These are phyloP conservation scores for Candida ficus DNA, from an alignment of 805 yeast species.

Conservation along the genomic window DNA sequence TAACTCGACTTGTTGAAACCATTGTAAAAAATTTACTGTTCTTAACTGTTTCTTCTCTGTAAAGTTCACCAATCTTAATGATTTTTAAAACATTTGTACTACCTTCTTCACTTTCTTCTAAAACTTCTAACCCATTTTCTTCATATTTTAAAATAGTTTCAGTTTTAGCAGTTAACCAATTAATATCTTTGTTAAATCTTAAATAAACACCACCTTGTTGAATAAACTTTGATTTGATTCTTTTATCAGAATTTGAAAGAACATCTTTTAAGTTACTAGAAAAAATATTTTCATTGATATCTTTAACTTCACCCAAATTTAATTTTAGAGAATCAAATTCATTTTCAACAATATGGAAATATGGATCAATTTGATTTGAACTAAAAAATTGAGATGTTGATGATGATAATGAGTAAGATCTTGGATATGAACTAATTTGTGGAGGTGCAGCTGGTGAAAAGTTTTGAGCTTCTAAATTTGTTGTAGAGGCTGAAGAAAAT, in stretches of 20 bases:
- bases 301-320: slow-evolving; percentile 6
- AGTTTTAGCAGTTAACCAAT: slow-evolving; percentile 24
- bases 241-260: slow-evolving; percentile 9
- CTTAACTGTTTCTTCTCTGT: slow-evolving; percentile 33
- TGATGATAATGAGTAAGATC: slow-evolving; percentile 20
- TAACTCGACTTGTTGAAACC: slow-evolving; percentile 22
- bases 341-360: slow-evolving; percentile 29
- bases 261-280: slow-evolving; percentile 3
- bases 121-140: neutral
- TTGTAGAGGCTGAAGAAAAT: slow-evolving; percentile 21
- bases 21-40: slow-evolving; percentile 28
- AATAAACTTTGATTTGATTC: slow-evolving; percentile 10
- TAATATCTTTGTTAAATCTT: slow-evolving; percentile 23
- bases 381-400: slow-evolving; percentile 23
- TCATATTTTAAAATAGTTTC: slow-evolving; percentile 13
- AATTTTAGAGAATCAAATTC: slow-evolving; percentile 22
- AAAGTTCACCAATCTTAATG: slow-evolving; percentile 35
- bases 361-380: slow-evolving; percentile 29
- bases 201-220: slow-evolving; percentile 31
- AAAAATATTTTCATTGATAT: slow-evolving; percentile 14
- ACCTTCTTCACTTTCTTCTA: neutral
- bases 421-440: slow-evolving; percentile 1
- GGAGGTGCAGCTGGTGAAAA: neutral
- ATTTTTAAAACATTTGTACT: slow-evolving; percentile 26
- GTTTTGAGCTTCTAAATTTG: slow-evolving; percentile 16